These are phyloP conservation scores for Hypocreales sp. DNA, from an alignment of 2,329 filamentous ascomycete species.

Conservation along the genomic window DNA sequence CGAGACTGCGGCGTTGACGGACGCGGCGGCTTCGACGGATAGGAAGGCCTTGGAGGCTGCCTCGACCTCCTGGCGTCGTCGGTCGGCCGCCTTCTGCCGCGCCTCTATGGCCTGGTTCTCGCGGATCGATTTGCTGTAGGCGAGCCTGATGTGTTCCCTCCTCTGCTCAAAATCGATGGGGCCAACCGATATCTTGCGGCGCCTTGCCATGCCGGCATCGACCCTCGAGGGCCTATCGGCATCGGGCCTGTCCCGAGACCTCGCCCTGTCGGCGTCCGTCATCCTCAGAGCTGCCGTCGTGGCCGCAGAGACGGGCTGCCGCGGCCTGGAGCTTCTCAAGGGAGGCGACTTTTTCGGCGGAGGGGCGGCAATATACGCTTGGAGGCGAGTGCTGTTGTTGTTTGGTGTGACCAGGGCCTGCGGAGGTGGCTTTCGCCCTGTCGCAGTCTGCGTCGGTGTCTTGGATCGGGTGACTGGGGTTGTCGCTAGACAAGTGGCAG, in stretches of 20 bases:
- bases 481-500: conserved; percentile 22
- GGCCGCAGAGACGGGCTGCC: conserved; percentile 63
- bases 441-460: conserved; percentile 22
- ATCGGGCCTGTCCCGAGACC: conserved; percentile 22
- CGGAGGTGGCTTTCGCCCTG: conserved; percentile 23
- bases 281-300: conserved; percentile 55
- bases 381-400: conserved; percentile 44
- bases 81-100: conserved; percentile 36
- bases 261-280: conserved; percentile 43
- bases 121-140: conserved; percentile 71
- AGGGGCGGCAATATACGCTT: conserved; percentile 59
- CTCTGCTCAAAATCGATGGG: conserved; percentile 76
- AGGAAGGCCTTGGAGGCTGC: conserved; percentile 26
- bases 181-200: conserved; percentile 46
- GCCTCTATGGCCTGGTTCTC: conserved; percentile 50
- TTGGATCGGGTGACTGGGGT: conserved; percentile 26
- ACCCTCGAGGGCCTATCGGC: conserved; percentile 14
- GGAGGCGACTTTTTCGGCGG: conserved; percentile 61
- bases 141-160: conserved; percentile 67
- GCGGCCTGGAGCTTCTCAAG: conserved; percentile 66
- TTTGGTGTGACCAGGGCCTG: conserved; percentile 28
- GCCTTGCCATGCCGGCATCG: conserved; percentile 21
- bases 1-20: neutral
- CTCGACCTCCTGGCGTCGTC: conserved; percentile 32
- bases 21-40: conserved; percentile 6